A percentile compares a stretch with the other conserved stretches of the same genome.
Conservation (phyloP, 2,329 filamentous ascomycete species). For the Truncatella angustata region DNA sequence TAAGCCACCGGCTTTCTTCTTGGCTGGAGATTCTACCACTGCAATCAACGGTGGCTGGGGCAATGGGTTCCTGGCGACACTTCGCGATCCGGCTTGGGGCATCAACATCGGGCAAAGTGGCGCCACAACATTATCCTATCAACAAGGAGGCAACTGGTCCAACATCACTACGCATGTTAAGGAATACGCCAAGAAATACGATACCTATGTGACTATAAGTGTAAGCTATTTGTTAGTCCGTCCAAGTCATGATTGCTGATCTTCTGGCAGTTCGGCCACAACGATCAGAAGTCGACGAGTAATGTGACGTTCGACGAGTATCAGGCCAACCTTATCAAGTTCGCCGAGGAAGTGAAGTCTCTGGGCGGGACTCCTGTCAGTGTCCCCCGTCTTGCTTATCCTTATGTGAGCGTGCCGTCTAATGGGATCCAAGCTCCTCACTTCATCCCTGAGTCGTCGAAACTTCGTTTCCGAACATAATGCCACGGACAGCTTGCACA, state of each 20-base stretch:
- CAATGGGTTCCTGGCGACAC: conserved; percentile 53
- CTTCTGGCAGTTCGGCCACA: conserved; percentile 54
- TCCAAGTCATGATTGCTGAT: background rate
- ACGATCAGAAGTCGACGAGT: conserved; percentile 53
- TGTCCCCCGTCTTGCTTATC: background rate
- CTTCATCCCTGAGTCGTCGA: conserved; percentile 55
- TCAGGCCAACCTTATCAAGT: conserved; percentile 46
- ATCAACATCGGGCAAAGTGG: conserved; percentile 56
- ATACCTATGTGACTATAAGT: conserved; percentile 55
- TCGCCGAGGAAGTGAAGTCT: conserved; percentile 39
- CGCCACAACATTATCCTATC: conserved; percentile 55
- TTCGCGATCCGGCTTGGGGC: conserved; percentile 47
- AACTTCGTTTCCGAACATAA: conserved; percentile 33
- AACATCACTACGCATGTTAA: conserved; percentile 42
- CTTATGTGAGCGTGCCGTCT: background rate
- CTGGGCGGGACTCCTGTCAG: conserved; percentile 43
- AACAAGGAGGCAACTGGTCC: conserved; percentile 50
- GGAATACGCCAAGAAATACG: conserved; percentile 34
- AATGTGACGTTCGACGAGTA: conserved; percentile 47
- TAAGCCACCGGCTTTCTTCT: conserved; percentile 40
- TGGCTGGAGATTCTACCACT: conserved; percentile 51
- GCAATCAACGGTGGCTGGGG: conserved; percentile 53
- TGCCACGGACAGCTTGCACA: conserved; percentile 45
- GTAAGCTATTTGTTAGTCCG: conserved; percentile 19
- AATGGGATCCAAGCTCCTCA: conserved; percentile 33